Percentiles rank a stretch among this genome's conserved stretches.
These are phyloP conservation scores for Phytophthora rubi DNA, from an alignment of 352 stramenopile species.

Conservation along the genomic window DNA sequence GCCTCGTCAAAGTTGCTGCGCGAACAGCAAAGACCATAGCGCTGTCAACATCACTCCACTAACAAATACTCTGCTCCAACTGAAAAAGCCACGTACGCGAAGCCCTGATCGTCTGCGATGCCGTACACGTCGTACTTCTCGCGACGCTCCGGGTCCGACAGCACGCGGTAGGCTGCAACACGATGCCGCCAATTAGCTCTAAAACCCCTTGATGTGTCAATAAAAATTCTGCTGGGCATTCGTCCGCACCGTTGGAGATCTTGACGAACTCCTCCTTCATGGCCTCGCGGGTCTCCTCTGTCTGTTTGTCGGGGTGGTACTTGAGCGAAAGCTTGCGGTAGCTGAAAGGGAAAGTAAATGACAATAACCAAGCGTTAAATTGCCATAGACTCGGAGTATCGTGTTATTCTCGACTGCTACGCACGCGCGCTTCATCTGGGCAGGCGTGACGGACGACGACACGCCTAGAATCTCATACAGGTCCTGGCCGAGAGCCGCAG, in stretches of 20 bases:
- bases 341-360: constrained; percentile 23
- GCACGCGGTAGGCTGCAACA: constrained; percentile 67
- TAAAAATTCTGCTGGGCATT: background rate
- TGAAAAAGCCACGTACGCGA: constrained; percentile 54
- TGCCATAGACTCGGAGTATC: background rate
- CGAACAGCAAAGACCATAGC: background rate
- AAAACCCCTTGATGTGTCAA: background rate
- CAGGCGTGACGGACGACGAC: constrained; percentile 48
- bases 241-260: constrained; percentile 70
- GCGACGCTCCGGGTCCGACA: constrained; percentile 72
- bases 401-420: constrained; percentile 16
- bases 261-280: constrained; percentile 81
- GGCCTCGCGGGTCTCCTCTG: constrained; percentile 58
- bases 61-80: background rate
- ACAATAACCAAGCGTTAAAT: constrained; percentile 9
- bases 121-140: constrained; percentile 86
- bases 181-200: background rate
- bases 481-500: constrained; percentile 53
- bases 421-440: constrained; percentile 80
- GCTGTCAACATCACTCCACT: constrained; percentile 1
- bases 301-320: constrained; percentile 96
- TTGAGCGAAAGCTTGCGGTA: constrained; percentile 94
- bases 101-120: constrained; percentile 78
- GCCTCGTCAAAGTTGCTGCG: constrained; percentile 82
- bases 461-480: constrained; percentile 78